Conservation (phyloP, 1,284 basidiomycete genomes). For the Retiboletus flavoniger region DNA sequence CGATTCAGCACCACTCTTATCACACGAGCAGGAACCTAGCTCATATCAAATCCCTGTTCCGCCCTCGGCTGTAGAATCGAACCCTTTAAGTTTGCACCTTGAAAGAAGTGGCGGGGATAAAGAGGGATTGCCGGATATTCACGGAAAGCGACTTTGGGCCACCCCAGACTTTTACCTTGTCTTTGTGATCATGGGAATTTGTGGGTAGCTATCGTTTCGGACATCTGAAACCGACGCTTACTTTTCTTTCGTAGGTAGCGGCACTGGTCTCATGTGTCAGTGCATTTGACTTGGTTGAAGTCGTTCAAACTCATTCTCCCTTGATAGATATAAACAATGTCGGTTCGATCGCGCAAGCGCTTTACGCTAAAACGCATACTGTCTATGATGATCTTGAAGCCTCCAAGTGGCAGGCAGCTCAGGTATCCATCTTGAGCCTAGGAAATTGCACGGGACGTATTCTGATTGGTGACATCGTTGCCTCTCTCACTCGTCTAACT, state of each 20-base stretch:
- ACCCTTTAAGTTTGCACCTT: not conserved
- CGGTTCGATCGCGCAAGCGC: slow-evolving; percentile 85
- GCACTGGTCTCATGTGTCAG: slow-evolving; percentile 87
- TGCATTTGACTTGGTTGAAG: slow-evolving; percentile 2
- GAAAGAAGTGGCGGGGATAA: slow-evolving; percentile 11
- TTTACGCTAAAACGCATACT: slow-evolving; percentile 68
- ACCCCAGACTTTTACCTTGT: slow-evolving; percentile 75
- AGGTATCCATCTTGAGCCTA: slow-evolving; percentile 83
- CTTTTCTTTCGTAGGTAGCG: slow-evolving; percentile 58
- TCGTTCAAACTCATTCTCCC: not conserved
- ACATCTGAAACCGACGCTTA: not conserved
- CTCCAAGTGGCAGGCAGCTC: slow-evolving; percentile 76
- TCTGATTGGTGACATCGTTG: slow-evolving; percentile 55
- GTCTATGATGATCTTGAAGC: slow-evolving; percentile 66
- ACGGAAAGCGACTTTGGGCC: slow-evolving; percentile 47
- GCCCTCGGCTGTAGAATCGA: slow-evolving; percentile 17
- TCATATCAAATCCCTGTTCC: slow-evolving; percentile 8
- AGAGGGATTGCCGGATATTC: slow-evolving; percentile 41
- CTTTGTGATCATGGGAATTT: slow-evolving; percentile 65
- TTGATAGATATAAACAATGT: slow-evolving; percentile 87
- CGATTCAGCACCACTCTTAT: slow-evolving; percentile 23
- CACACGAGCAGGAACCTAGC: slow-evolving; percentile 7
- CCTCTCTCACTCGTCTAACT: not conserved
- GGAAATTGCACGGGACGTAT: slow-evolving; percentile 85
- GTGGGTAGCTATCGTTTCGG: slow-evolving; percentile 43